phyloP scores from a whole-genome alignment of 2,329 filamentous ascomycete genomes.

The Colletotrichum limetticola region DNA sequence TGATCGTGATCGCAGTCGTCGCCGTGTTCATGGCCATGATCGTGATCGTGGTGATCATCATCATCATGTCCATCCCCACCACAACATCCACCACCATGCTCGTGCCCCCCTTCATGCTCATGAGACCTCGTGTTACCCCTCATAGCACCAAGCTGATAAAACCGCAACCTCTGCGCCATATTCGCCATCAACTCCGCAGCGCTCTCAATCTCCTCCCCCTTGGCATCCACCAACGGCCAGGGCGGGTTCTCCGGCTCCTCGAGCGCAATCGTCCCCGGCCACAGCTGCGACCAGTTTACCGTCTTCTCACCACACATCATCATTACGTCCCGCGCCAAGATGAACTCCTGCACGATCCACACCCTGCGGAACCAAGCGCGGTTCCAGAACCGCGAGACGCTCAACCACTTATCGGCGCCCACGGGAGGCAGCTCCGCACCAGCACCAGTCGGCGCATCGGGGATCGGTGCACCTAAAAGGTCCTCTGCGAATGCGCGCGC shows the following conservation, averaged over 20 bases:
- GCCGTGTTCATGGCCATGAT: conserved; percentile 17
- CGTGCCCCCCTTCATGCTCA: conserved; percentile 1
- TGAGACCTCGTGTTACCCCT: conserved; percentile 1
- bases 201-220: conserved; percentile 24
- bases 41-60: conserved; percentile 5
- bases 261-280: conserved; percentile 29
- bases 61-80: conserved; percentile 2
- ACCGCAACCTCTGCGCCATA: conserved; percentile 29
- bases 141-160: conserved; percentile 33
- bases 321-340: conserved; percentile 37
- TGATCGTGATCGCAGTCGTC: conserved; percentile 6
- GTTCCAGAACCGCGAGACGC: conserved; percentile 35
- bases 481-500: conserved; percentile 26
- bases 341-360: conserved; percentile 43
- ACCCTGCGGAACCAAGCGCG: conserved; percentile 41
- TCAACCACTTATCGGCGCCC: conserved; percentile 23
- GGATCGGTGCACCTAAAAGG: conserved; percentile 3
- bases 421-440: conserved; percentile 17
- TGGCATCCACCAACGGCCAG: conserved; percentile 26
- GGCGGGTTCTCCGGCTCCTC: conserved; percentile 32
- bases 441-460: conserved; percentile 12
- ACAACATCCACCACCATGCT: conserved; percentile 10
- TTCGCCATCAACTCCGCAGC: conserved; percentile 32
- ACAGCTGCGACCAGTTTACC: conserved; percentile 21
- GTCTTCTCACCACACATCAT: conserved; percentile 40